Base-by-base conservation (phyloP, 169 alveolate genomes). In the Babesia divergens region DNA sequence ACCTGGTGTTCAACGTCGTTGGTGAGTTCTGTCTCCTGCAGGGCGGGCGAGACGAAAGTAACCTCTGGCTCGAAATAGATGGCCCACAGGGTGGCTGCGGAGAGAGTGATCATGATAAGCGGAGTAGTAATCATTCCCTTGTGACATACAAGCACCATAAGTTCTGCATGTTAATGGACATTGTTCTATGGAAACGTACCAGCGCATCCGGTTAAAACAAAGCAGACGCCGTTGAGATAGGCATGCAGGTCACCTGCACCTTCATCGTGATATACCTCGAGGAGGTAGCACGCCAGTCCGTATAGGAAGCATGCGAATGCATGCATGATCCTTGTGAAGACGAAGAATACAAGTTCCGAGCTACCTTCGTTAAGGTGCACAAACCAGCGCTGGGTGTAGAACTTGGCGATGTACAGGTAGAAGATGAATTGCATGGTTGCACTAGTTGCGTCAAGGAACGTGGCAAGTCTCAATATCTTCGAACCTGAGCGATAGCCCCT, bases 221-320 rank as follows among this genome's bases (percentile, higher is more conserved):
- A 89, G 60, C 86, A 80, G 4, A 86, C 91, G 14, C 94, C 91
- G 89, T 93, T 93, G 67, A 93, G 92, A 83, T 93, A 93, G 31
- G 96, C 97, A 71, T 93, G 96, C 46, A 92, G 83, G 67, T 92
- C 96, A 3, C 97, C 97, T 16, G 95, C 97, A 6, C 97, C 97
- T 53, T 93, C 97, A 59, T 93, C 97, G 67, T 93, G 97, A 74
- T 92, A 93, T 7, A 93, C 96, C 67, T 93, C 97, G 51, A 93
- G 71, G 28, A 93, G 92, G 71, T 92, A 90, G 50, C 92, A 89
- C 54, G 96, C 96, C 43, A 91, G 84, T 29, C 96, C 97, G 66
- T 85, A 93, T 9, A 92, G 76, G 43, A 92, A 68, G 68, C 92
- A 88, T 40, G 96, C 91, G 55, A 90, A 86, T 3, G 96, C 94